Percentiles rank a stretch among this genome's conserved stretches.
These are phyloP conservation scores for Monosporascus sp. DNA, from an alignment of 2,329 filamentous ascomycete genomes.

Conservation along the genomic window DNA sequence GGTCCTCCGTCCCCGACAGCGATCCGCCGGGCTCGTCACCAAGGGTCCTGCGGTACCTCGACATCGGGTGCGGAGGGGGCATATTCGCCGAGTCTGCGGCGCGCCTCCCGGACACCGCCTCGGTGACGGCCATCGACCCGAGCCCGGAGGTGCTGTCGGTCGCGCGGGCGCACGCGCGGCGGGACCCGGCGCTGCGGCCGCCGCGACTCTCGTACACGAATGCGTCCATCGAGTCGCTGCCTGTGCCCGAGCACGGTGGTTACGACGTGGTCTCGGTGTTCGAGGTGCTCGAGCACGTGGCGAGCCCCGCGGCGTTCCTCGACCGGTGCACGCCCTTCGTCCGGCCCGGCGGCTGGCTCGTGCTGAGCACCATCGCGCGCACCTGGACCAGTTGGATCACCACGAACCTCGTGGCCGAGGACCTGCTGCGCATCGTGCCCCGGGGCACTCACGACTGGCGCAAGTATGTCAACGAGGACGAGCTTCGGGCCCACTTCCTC, in stretches of 20 bases:
- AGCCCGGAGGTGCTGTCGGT: slow-evolving; percentile 68
- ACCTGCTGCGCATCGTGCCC: slow-evolving; percentile 80
- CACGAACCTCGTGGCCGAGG: slow-evolving; percentile 88
- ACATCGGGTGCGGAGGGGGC: slow-evolving; percentile 91
- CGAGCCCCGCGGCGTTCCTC: slow-evolving; percentile 68
- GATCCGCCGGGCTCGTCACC: slow-evolving; percentile 22
- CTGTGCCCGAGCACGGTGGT: slow-evolving; percentile 29
- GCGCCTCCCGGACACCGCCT: slow-evolving; percentile 54
- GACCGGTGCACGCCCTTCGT: slow-evolving; percentile 68
- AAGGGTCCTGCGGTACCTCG: slow-evolving; percentile 63
- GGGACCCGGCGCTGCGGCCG: slow-evolving; percentile 60
- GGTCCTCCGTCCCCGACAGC: slow-evolving; percentile 45
- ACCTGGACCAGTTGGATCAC: slow-evolving; percentile 87
- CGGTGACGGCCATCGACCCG: slow-evolving; percentile 74
- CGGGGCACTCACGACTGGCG: slow-evolving; percentile 92
- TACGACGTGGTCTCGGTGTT: slow-evolving; percentile 85
- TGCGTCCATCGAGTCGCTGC: slow-evolving; percentile 68
- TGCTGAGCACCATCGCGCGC: slow-evolving; percentile 86
- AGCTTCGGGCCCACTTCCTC: slow-evolving; percentile 57
- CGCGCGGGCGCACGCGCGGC: slow-evolving; percentile 67
- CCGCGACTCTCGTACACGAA: slow-evolving; percentile 67
- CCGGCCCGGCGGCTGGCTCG: slow-evolving; percentile 85
- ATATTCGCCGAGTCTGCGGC: slow-evolving; percentile 91
- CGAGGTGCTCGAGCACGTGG: slow-evolving; percentile 93
- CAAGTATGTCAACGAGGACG: slow-evolving; percentile 87